Evolutionary conservation across 768 basidiomycete species (phyloP).

Genomic region (Lanmaoa pseudosensibilis): DNA sequence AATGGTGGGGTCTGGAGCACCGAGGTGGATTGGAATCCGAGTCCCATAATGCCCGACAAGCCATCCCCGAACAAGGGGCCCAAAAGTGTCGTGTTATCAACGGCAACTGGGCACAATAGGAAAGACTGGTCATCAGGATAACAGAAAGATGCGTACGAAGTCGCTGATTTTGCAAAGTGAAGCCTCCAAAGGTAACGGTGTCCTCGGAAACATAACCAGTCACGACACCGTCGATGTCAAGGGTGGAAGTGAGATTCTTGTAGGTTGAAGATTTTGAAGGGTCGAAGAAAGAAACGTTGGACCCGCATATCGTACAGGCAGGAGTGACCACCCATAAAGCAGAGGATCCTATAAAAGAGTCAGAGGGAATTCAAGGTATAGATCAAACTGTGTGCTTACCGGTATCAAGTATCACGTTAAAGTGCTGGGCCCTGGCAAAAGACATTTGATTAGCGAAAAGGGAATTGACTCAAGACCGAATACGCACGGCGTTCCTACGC

Average conservation of each 20-base stretch:
- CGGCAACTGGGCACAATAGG: slow-evolving; percentile 47
- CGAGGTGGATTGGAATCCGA: slow-evolving; percentile 63
- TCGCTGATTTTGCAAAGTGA: slow-evolving; percentile 52
- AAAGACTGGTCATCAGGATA: not conserved
- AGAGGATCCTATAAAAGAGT: slow-evolving; percentile 41
- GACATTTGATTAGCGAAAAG: not conserved
- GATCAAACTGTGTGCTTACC: slow-evolving; percentile 35
- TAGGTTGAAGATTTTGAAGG: slow-evolving; percentile 41
- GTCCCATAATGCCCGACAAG: slow-evolving; percentile 70
- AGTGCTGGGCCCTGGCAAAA: slow-evolving; percentile 53
- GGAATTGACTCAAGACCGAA: not conserved
- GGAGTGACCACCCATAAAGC: slow-evolving; percentile 81
- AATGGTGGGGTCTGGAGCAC: slow-evolving; percentile 55
- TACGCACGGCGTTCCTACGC: slow-evolving; percentile 63
- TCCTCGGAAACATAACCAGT: slow-evolving; percentile 54
- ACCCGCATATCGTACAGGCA: slow-evolving; percentile 43
- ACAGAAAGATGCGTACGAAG: slow-evolving; percentile 44
- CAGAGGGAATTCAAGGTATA: not conserved
- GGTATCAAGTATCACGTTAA: slow-evolving; percentile 83
- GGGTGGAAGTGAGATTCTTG: slow-evolving; percentile 14
- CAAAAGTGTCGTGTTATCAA: slow-evolving; percentile 41
- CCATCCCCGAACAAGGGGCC: rapidly evolving
- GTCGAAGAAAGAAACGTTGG: slow-evolving; percentile 44
- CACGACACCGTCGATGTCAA: slow-evolving; percentile 56
- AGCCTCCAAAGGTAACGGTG: slow-evolving; percentile 63